Conservation (phyloP, 768 basidiomycete genomes). For the Naganishia friedmannii region DNA sequence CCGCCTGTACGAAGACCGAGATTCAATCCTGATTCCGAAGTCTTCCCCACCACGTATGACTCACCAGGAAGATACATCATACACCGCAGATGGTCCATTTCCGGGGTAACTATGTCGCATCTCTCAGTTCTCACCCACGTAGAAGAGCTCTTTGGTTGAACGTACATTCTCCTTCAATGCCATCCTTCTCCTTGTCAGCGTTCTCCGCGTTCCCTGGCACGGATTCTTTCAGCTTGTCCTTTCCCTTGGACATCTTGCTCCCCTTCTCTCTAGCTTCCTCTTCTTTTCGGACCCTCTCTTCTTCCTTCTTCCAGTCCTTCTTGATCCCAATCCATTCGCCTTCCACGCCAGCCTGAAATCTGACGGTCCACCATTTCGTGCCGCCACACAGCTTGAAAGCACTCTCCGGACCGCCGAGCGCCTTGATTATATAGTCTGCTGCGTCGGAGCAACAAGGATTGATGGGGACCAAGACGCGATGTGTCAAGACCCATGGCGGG, state of each 20-base stretch:
- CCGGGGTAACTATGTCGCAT: constrained; percentile 52
- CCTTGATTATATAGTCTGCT: constrained; percentile 68
- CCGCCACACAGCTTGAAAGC: constrained; percentile 74
- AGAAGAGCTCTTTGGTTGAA: background rate
- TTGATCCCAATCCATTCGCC: constrained; percentile 83
- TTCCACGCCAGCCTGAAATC: constrained; percentile 75
- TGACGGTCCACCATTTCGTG: constrained; percentile 96
- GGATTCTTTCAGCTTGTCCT: constrained; percentile 33
- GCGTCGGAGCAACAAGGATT: constrained; percentile 72
- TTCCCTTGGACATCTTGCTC: constrained; percentile 33
- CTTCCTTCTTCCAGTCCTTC: constrained; percentile 74
- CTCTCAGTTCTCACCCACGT: background rate
- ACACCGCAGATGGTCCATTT: constrained; percentile 81
- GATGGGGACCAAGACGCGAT: constrained; percentile 66
- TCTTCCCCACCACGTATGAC: constrained; percentile 32
- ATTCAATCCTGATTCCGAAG: background rate
- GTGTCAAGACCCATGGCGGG: constrained; percentile 76
- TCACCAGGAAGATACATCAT: constrained; percentile 79
- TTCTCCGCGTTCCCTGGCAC: constrained; percentile 29
- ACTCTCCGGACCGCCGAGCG: constrained; percentile 74
- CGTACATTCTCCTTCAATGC: constrained; percentile 36
- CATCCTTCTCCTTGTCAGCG: constrained; percentile 28
- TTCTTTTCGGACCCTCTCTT: constrained; percentile 50
- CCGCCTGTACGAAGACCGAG: background rate
- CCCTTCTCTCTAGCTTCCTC: constrained; percentile 48